A percentile compares a stretch with the other conserved stretches of the same genome.
These are phyloP conservation scores for Nectriaceae sp. DNA, from an alignment of 2,329 filamentous ascomycete genomes.

Conservation along the genomic window DNA sequence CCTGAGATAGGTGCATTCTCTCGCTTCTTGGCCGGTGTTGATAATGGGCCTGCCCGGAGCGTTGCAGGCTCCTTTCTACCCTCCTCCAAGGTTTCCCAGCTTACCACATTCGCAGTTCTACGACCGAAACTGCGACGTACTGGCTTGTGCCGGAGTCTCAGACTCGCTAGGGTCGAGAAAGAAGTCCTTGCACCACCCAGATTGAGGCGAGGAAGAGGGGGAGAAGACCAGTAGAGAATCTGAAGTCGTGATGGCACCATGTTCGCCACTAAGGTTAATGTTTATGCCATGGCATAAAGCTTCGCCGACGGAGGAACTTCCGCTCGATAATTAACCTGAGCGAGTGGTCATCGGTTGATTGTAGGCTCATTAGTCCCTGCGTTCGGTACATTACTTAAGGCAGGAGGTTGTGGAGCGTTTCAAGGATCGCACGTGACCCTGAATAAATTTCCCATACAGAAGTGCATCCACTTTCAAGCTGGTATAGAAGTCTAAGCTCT, in stretches of 20 bases:
- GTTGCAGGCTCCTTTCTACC: not conserved
- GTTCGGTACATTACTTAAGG: no score
- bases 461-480: no score
- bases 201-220: not conserved
- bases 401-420: no score
- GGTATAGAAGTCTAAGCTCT: no score
- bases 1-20: no score
- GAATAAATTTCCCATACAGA: no score
- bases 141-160: not conserved
- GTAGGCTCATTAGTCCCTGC: no score
- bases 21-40: not conserved
- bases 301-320: no score
- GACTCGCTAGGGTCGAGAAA: constrained; percentile 9
- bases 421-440: no score
- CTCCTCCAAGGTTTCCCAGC: not conserved
- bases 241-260: constrained; percentile 6
- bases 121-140: not conserved
- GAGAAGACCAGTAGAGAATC: not conserved
- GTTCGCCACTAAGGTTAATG: not conserved
- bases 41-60: not conserved
- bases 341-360: no score
- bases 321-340: no score
- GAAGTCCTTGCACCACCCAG: not conserved
- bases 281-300: not conserved
- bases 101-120: not conserved